Conservation (phyloP, 2,329 filamentous ascomycete species). For the Trichophyton mentagrophytes region DNA sequence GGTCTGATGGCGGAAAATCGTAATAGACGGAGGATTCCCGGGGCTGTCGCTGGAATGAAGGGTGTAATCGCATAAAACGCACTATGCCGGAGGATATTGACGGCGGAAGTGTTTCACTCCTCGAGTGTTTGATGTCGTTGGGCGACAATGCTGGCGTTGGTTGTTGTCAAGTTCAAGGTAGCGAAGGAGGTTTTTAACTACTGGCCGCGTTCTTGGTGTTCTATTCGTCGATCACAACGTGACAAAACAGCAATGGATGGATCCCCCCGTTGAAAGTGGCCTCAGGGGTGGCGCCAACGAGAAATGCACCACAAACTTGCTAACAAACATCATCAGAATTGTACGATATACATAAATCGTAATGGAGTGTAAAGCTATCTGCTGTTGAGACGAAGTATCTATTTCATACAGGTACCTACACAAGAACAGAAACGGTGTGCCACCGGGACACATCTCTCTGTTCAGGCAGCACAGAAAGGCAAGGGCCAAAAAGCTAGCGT, state of each 20-base stretch:
- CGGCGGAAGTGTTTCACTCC: background rate
- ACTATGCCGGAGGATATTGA: background rate
- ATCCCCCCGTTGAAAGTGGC: background rate
- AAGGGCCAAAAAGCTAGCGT: background rate
- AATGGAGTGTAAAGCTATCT: background rate
- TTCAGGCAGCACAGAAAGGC: background rate
- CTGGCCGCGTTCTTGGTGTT: background rate
- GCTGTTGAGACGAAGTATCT: background rate
- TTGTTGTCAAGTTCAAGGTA: background rate
- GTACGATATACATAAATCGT: background rate
- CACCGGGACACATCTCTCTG: background rate
- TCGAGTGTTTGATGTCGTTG: background rate
- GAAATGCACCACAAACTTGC: too few relatives aligned
- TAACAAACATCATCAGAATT: background rate
- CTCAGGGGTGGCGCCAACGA: background rate
- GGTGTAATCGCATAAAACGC: background rate
- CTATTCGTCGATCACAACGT: background rate
- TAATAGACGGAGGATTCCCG: background rate
- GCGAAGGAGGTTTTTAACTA: background rate
- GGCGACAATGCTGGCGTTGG: background rate
- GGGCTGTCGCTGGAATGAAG: background rate
- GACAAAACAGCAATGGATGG: background rate
- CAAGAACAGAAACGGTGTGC: background rate
- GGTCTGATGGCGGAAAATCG: background rate
- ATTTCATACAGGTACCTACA: background rate